Base-by-base conservation (phyloP, 352 stramenopile species). In the Phytopythium kandeliae region DNA sequence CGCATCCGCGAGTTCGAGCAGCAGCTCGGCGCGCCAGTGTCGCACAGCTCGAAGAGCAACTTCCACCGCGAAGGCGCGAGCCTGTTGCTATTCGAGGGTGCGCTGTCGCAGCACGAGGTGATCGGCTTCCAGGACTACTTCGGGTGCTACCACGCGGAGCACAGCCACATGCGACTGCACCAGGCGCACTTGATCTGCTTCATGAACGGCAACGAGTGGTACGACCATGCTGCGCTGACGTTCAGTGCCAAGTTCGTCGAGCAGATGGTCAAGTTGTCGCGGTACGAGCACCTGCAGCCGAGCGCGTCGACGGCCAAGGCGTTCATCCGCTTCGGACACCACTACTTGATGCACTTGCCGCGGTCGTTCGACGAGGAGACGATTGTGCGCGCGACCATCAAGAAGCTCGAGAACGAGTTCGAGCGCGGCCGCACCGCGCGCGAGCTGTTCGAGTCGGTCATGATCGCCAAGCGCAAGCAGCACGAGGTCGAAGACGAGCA, bases 301-400 rank as follows among this genome's bases (percentile, higher is more conserved):
- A 65, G 61, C 13, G 30, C 67, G 4, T 60, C 72, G 15, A 73
- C 67, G 31, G 62, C 68, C 3, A 87, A 89, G 43, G 78, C 81
- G 4, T 87, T 86, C 40, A 66, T 86, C 44, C 76, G 78, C 2
- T 90, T 92, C 34, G 81, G 81, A 1, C 73, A 92, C 43, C 81
- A 89, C 44, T 92, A 92, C 43, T 54, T 92, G 30, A 92, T 92
- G 19, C 73, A 92, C 36, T 44, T 92, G 35, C 81, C 81, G 28
- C 76, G 76, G 35, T 89, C 81, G 11, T 90, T 92, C 28, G 70
- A 90, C 47, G 76, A 83, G 25, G 81, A 92, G 37, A 78, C 76
- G 21, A 86, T 92, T 19, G 67, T 74, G 19, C 48, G 72, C 17
- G 76, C 81, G 21, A 87, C 74, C 24, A 89, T 89, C 35, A 77